Conservation (phyloP, 2,329 filamentous ascomycete species). For the Onygenales sp. region DNA sequence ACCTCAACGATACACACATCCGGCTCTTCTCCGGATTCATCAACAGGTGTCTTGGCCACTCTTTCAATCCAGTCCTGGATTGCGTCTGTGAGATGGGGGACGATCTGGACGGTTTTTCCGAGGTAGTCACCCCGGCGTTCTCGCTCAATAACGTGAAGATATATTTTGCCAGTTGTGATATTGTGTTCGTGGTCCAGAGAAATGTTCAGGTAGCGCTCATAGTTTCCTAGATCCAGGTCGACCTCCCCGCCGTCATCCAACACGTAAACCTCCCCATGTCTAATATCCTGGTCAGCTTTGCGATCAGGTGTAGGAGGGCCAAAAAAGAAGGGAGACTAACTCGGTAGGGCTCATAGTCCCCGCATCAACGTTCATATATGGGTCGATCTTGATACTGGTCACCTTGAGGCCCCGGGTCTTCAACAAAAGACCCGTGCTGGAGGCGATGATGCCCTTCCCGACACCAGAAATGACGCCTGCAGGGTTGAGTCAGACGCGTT, state of each 20-base stretch:
- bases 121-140: constrained; percentile 69
- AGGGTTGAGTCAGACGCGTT: not conserved
- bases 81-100: constrained; percentile 64
- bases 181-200: constrained; percentile 81
- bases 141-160: constrained; percentile 74
- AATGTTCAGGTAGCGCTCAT: constrained; percentile 72
- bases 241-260: constrained; percentile 72
- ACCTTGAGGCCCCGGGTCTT: constrained; percentile 73
- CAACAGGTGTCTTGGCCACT: constrained; percentile 75
- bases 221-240: constrained; percentile 66
- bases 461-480: constrained; percentile 41
- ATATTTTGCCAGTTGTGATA: constrained; percentile 96
- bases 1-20: constrained; percentile 84
- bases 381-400: constrained; percentile 61
- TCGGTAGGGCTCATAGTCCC: constrained; percentile 60
- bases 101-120: constrained; percentile 80
- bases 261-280: constrained; percentile 84
- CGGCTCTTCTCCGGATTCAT: constrained; percentile 70
- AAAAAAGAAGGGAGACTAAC: constrained; percentile 26
- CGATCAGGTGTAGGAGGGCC: not conserved
- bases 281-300: constrained; percentile 20
- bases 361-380: constrained; percentile 69
- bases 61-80: constrained; percentile 88
- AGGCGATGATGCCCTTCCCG: constrained; percentile 59
- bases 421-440: constrained; percentile 65